Evolutionary conservation across 2,329 filamentous ascomycete genomes (phyloP).

Genomic region (Penicillium expansum): DNA sequence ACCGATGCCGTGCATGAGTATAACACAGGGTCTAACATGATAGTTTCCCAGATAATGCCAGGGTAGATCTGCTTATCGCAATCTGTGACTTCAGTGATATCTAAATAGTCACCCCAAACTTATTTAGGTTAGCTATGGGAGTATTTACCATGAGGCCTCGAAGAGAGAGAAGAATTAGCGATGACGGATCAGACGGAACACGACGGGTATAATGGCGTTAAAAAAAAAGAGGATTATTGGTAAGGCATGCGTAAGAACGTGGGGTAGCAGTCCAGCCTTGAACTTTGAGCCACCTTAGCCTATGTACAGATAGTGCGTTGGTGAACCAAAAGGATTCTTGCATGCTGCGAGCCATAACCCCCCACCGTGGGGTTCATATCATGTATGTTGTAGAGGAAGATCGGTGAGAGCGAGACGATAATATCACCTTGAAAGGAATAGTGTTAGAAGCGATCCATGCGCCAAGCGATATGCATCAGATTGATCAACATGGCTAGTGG

Average conservation of each 20-base stretch:
- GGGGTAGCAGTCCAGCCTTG: neutral
- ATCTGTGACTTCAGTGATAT: neutral
- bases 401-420: conserved; percentile 3
- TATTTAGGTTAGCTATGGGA: neutral
- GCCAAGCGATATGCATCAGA: conserved; percentile 25
- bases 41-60: neutral
- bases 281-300: neutral
- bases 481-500: conserved; percentile 23
- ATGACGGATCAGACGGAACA: neutral
- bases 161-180: neutral
- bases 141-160: neutral
- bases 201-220: neutral
- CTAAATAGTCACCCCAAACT: neutral
- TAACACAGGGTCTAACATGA: neutral
- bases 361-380: neutral
- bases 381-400: neutral
- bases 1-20: neutral
- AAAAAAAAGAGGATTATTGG: neutral
- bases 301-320: neutral
- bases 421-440: neutral
- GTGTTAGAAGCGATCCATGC: conserved; percentile 7
- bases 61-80: neutral
- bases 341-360: conserved; percentile 9
- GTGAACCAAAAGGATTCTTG: neutral
- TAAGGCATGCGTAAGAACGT: neutral